phyloP scores from a whole-genome alignment of 2,329 filamentous ascomycete species.

The Tolypocladium pustulatum region DNA sequence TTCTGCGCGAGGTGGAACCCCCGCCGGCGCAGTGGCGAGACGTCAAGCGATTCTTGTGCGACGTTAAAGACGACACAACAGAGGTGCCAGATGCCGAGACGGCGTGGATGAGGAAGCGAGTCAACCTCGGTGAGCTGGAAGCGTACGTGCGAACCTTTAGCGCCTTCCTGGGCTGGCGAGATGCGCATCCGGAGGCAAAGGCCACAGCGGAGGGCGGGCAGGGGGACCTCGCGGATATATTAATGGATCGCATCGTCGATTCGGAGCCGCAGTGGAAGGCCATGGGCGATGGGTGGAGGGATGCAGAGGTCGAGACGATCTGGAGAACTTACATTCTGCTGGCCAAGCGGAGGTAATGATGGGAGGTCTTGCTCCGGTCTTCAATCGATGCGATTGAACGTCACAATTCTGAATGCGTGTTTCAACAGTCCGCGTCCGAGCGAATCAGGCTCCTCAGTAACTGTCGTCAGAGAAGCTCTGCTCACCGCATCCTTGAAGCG shows the following conservation, averaged over 20 bases:
- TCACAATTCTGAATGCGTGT: no score
- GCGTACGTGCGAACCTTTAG: constrained; percentile 53
- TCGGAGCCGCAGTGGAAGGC: constrained; percentile 42
- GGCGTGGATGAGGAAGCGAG: constrained; percentile 39
- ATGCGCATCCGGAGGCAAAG: constrained; percentile 38
- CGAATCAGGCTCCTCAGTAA: no score
- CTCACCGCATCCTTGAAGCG: neutral
- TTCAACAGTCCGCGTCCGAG: no score
- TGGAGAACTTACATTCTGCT: constrained; percentile 52
- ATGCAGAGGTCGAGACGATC: constrained; percentile 44
- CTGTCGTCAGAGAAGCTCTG: neutral
- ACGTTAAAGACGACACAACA: constrained; percentile 35
- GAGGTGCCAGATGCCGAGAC: constrained; percentile 19
- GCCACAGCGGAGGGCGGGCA: constrained; percentile 41
- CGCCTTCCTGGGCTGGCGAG: constrained; percentile 46
- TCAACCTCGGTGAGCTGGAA: constrained; percentile 48
- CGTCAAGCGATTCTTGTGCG: constrained; percentile 43
- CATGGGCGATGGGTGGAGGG: constrained; percentile 36
- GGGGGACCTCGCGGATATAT: constrained; percentile 51
- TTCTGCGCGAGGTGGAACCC: constrained; percentile 39
- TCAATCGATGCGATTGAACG: neutral
- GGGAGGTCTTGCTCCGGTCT: neutral
- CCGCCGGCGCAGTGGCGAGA: constrained; percentile 41
- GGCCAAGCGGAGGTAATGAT: constrained; percentile 29
- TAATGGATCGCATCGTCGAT: constrained; percentile 48